These are phyloP conservation scores for Scleromitrula shiraiana DNA, from an alignment of 2,329 filamentous ascomycete genomes.

Conservation along the genomic window DNA sequence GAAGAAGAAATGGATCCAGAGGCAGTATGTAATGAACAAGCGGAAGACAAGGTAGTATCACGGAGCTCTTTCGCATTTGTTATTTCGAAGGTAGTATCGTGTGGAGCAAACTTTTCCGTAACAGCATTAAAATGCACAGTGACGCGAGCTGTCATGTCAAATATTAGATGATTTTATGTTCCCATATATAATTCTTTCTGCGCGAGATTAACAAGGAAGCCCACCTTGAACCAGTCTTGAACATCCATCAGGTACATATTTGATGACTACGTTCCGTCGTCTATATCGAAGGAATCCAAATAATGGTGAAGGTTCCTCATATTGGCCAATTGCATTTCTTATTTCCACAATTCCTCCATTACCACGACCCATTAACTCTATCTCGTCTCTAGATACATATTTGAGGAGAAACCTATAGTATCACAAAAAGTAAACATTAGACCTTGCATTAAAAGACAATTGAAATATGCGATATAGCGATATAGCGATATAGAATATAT, in stretches of 20 bases:
- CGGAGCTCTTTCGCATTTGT: slow-evolving; percentile 68
- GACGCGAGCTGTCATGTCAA: slow-evolving; percentile 63
- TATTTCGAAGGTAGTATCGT: slow-evolving; percentile 79
- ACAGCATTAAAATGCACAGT: slow-evolving; percentile 63
- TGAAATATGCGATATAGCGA: no score
- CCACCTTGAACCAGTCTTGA: slow-evolving; percentile 88
- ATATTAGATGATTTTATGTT: slow-evolving; percentile 13
- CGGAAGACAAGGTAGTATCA: slow-evolving; percentile 79
- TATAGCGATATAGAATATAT: neutral
- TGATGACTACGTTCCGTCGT: slow-evolving; percentile 82
- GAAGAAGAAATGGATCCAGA: slow-evolving; percentile 81
- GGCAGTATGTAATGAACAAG: slow-evolving; percentile 82
- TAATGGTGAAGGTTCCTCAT: slow-evolving; percentile 77
- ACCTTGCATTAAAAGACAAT: no score
- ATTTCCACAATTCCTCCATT: slow-evolving; percentile 78
- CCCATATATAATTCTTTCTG: slow-evolving; percentile 17
- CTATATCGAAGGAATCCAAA: slow-evolving; percentile 90
- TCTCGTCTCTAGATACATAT: slow-evolving; percentile 81
- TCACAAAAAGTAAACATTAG: slow-evolving; percentile 14
- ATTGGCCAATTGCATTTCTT: slow-evolving; percentile 66
- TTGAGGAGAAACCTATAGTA: slow-evolving; percentile 82
- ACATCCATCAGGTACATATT: slow-evolving; percentile 84
- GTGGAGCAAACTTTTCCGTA: slow-evolving; percentile 68
- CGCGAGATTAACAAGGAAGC: slow-evolving; percentile 28
- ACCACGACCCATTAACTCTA: slow-evolving; percentile 70